These are phyloP conservation scores for Fusarium algeriense DNA, from an alignment of 2,329 filamentous ascomycete genomes.

Conservation along the genomic window DNA sequence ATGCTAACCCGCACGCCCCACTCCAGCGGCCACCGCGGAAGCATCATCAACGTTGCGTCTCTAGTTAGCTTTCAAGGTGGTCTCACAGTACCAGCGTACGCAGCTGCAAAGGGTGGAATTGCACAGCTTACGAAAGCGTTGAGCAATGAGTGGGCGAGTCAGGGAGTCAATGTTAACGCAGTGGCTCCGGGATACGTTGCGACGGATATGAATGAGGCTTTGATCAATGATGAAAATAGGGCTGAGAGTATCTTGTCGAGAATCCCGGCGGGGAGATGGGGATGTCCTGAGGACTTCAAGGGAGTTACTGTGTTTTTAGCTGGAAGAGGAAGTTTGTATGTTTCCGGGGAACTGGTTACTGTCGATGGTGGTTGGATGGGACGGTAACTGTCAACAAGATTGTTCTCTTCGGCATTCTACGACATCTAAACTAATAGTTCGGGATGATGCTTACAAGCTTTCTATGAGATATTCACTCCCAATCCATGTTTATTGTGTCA, in stretches of 20 bases:
- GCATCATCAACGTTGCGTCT: slow-evolving; percentile 86
- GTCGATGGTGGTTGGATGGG: slow-evolving; percentile 80
- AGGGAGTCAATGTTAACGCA: slow-evolving; percentile 85
- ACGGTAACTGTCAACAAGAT: neutral
- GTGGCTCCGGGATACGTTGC: slow-evolving; percentile 91
- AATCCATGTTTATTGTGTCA: neutral
- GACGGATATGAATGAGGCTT: slow-evolving; percentile 90
- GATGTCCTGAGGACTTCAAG: slow-evolving; percentile 86
- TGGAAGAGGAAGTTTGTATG: slow-evolving; percentile 79
- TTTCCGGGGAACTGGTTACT: slow-evolving; percentile 82
- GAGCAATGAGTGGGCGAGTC: slow-evolving; percentile 85
- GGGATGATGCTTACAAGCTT: neutral
- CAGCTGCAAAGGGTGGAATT: slow-evolving; percentile 86
- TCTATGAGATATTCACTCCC: accelerated
- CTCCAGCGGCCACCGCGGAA: slow-evolving; percentile 69
- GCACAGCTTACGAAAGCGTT: slow-evolving; percentile 88
- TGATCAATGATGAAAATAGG: slow-evolving; percentile 78
- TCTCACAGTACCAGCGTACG: slow-evolving; percentile 87
- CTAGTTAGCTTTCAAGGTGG: slow-evolving; percentile 88
- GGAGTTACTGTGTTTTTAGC: slow-evolving; percentile 83
- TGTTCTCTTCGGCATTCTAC: accelerated
- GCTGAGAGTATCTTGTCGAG: slow-evolving; percentile 79
- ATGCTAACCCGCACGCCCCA: slow-evolving; percentile 72
- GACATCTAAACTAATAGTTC: accelerated
- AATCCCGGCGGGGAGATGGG: slow-evolving; percentile 89